Evolutionary conservation across 192 early-diverging fungal genomes (phyloP).

Genomic region (Backusella liffmaniae): DNA sequence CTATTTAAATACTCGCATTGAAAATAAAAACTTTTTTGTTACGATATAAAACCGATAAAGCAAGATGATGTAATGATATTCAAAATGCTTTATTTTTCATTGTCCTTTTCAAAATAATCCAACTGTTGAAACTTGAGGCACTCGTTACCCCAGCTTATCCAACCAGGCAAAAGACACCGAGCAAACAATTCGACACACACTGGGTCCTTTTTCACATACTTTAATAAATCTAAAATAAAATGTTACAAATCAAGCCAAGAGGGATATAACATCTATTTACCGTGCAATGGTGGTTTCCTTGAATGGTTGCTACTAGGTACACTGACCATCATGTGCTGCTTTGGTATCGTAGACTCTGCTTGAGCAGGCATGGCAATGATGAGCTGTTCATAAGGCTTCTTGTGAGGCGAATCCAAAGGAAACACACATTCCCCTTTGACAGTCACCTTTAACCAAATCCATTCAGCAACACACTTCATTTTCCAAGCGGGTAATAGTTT

Average conservation of each 20-base stretch:
- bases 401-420: slow-evolving; percentile 42
- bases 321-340: slow-evolving; percentile 43
- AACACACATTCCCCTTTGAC: slow-evolving; percentile 42
- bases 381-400: slow-evolving; percentile 67
- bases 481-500: slow-evolving; percentile 70
- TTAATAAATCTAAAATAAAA: slow-evolving; percentile 30
- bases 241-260: too few species aligned
- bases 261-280: slow-evolving; percentile 1
- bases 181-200: slow-evolving; percentile 67
- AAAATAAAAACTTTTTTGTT: too few species aligned
- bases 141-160: slow-evolving; percentile 74
- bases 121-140: slow-evolving; percentile 56
- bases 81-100: not conserved
- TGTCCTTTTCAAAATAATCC: slow-evolving; percentile 17
- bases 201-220: slow-evolving; percentile 27
- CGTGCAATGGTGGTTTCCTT: slow-evolving; percentile 61
- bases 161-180: slow-evolving; percentile 52
- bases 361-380: slow-evolving; percentile 42
- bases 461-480: slow-evolving; percentile 50
- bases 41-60: too few species aligned
- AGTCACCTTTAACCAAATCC: slow-evolving; percentile 69
- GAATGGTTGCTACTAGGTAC: slow-evolving; percentile 58
- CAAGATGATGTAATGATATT: not conserved
- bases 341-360: not conserved
- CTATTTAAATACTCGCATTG: too few species aligned